These are phyloP conservation scores for Triangularia verruculosa DNA, from an alignment of 2,329 filamentous ascomycete species.

Conservation along the genomic window DNA sequence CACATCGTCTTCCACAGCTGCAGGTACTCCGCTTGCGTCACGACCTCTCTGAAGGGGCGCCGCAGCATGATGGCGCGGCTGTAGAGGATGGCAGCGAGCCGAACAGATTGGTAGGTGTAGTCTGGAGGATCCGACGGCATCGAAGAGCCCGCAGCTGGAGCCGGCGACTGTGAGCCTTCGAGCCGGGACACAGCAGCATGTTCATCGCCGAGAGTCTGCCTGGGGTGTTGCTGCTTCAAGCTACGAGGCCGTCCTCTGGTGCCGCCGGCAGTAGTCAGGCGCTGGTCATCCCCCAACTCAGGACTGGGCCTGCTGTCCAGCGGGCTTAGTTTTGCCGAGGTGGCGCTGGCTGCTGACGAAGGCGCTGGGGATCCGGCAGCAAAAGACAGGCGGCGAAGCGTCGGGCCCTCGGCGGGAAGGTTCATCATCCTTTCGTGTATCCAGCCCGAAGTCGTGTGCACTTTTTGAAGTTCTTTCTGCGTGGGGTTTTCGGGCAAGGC, in stretches of 20 bases:
- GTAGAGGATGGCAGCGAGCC: conserved; percentile 47
- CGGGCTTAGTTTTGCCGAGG: not conserved
- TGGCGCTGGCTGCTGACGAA: conserved; percentile 7
- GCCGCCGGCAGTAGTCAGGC: not conserved
- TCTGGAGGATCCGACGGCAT: conserved; percentile 34
- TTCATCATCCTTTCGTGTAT: conserved; percentile 38
- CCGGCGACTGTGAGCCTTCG: not conserved
- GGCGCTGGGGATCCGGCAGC: conserved; percentile 10
- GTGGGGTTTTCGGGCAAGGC: conserved; percentile 37
- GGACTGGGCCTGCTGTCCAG: not conserved
- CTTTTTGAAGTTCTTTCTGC: conserved; percentile 37
- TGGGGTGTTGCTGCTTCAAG: not conserved
- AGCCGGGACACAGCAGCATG: not conserved
- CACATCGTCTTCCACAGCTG: conserved; percentile 47
- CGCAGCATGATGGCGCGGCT: conserved; percentile 44
- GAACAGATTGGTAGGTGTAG: conserved; percentile 46
- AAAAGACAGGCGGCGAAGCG: conserved; percentile 4
- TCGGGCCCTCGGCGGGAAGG: conserved; percentile 23
- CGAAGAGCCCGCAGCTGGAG: not conserved
- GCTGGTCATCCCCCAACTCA: not conserved
- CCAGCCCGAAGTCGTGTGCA: conserved; percentile 40
- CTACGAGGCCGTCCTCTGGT: not conserved
- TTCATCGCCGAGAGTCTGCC: not conserved
- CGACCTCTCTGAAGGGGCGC: conserved; percentile 41
- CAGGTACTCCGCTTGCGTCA: conserved; percentile 39